Evolutionary conservation across 176 grass and related monocot species (phyloP), one percentile per base, ranked within the genome.

Genomic region (Ensete ventricosum): DNA sequence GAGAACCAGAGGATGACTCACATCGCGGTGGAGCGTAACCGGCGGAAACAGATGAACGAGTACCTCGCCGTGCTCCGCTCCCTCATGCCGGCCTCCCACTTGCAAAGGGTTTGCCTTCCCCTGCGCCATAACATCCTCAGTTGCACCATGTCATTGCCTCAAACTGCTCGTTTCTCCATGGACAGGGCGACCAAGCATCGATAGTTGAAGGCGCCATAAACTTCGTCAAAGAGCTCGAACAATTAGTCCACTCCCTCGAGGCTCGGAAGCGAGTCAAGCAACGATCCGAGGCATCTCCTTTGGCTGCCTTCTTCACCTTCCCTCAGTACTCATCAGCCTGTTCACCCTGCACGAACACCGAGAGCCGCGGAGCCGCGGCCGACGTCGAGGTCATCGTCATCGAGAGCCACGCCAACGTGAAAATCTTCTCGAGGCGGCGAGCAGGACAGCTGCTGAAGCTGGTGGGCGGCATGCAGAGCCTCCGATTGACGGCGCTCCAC

Each of bases 1-100:
- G 92, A 96, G 82, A 91, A 75, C 84, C 92, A 96, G 67, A 70
- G 92, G 58, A 91, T 96, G 92, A 91, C 84, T 23, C 92, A 96
- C 84, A 96, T 96, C 81, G 84, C 88, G 22, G 88, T 96, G 11
- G 92, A 96, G 81, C 83, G 92, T 60, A 96, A 96, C 77, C 86
- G 88, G 57, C 84, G 92, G 68, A 82, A 78, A 29, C 84, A 87
- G 71, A 96, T 96, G 92, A 96, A 91, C 59, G 84, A 96, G 55
- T 96, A 96, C 86, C 88, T 96, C 66, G 81, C 80, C 74, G 75
- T 77, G 27, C 79, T 96, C 74, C 86, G 88, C 8, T 89, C 92
- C 50, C 67, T 89, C 77, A 96, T 91, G 92, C 88, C 88, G 17
- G 14, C 84, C 19, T 89, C 86, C 72, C 91, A 91, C 55, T 84